phyloP scores from a whole-genome alignment of 2,329 filamentous ascomycete species.

The Aurifilum marmelostoma region DNA sequence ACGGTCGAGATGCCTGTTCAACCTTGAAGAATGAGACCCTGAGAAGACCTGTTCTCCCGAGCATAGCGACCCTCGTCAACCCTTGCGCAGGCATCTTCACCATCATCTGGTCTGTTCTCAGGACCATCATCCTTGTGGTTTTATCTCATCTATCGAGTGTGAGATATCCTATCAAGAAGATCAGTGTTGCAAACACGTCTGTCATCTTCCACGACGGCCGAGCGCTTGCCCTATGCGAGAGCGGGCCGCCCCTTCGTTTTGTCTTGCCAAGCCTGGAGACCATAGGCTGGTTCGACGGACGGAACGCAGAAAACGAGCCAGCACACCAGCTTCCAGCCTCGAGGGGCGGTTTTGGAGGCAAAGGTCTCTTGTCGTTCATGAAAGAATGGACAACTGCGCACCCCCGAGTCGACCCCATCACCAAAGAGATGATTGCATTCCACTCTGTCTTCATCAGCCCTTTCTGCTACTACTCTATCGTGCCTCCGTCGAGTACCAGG shows the following conservation, averaged over 20 bases:
- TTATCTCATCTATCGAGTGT: conserved; percentile 62
- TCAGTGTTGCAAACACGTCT: conserved; percentile 71
- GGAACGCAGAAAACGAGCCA: conserved; percentile 54
- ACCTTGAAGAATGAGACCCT: conserved; percentile 38
- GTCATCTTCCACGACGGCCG: conserved; percentile 70
- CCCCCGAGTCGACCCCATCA: conserved; percentile 66
- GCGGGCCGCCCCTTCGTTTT: conserved; percentile 69
- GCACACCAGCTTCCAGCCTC: conserved; percentile 23
- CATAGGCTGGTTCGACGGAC: conserved; percentile 71
- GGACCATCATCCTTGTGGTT: conserved; percentile 61
- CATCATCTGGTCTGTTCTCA: conserved; percentile 55
- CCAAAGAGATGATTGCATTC: conserved; percentile 68
- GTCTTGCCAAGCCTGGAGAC: conserved; percentile 67
- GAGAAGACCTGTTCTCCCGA: conserved; percentile 63
- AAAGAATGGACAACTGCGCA: conserved; percentile 73
- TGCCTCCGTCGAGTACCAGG: conserved; percentile 28
- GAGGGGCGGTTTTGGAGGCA: conserved; percentile 53
- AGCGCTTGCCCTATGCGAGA: conserved; percentile 71
- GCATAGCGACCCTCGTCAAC: conserved; percentile 69
- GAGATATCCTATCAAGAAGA: conserved; percentile 61
- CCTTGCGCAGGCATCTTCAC: conserved; percentile 54
- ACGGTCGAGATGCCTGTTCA: background rate
- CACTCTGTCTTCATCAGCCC: conserved; percentile 68
- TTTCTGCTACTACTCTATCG: conserved; percentile 67
- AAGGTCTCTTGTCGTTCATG: conserved; percentile 62